Conservation (phyloP, 1,139 yeast genomes). For the Protomyces gravidus region DNA sequence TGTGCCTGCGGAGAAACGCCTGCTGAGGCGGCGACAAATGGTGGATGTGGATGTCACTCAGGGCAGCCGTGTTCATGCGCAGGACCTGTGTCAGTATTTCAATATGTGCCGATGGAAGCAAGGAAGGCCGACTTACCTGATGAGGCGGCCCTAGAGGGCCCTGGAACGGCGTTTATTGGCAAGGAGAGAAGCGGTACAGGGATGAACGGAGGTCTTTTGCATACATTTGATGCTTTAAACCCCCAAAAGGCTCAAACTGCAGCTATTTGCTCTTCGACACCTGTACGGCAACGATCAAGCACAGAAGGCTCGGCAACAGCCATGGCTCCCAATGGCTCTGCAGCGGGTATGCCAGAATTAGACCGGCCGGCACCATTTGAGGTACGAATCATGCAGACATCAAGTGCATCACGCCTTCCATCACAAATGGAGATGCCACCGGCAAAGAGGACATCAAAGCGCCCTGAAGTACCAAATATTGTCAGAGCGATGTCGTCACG, state of each 20-base stretch:
- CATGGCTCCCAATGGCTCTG: too few relatives aligned
- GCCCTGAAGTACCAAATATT: not conserved
- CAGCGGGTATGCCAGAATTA: too few relatives aligned
- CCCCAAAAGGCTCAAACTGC: constrained; percentile 11
- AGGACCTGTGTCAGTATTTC: constrained; percentile 20
- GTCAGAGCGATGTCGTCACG: not conserved
- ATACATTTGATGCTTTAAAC: not conserved
- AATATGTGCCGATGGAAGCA: constrained; percentile 10
- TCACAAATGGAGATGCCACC: too few relatives aligned
- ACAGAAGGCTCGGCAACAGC: not conserved
- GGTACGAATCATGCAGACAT: too few relatives aligned
- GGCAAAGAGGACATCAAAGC: not conserved
- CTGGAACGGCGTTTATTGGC: too few relatives aligned
- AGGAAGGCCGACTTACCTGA: too few relatives aligned
- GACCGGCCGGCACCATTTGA: not conserved
- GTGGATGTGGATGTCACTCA: constrained; percentile 13
- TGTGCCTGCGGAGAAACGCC: constrained; percentile 60
- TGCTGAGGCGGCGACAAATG: constrained; percentile 6
- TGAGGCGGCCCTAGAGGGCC: not conserved
- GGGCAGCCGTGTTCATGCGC: constrained; percentile 25
- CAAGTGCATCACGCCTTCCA: not conserved
- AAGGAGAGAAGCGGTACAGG: not conserved
- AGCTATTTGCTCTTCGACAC: constrained; percentile 5
- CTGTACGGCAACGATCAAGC: not conserved
- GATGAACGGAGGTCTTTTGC: not conserved